phyloP scores from a whole-genome alignment of 805 yeast species.

The Wickerhamomyces bovis region DNA sequence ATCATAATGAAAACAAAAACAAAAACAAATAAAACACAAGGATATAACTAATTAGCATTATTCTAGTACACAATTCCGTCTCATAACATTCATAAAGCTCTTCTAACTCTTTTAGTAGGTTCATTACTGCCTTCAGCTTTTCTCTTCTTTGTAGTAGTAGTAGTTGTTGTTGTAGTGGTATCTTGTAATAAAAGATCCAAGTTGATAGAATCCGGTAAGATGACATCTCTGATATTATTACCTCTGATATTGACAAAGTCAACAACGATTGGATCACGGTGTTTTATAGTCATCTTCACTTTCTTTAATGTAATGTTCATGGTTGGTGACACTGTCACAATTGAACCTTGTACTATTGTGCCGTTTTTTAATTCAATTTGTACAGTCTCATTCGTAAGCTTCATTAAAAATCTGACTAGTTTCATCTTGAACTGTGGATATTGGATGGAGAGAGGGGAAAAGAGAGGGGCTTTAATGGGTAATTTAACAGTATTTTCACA shows the following conservation, averaged over 20 bases:
- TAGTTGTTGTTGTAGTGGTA: conserved; percentile 6
- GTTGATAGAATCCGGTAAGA: conserved; percentile 82
- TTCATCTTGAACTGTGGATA: conserved; percentile 40
- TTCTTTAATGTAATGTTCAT: conserved; percentile 84
- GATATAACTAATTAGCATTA: not conserved
- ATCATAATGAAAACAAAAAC: conserved; percentile 16
- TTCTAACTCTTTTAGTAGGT: conserved; percentile 27
- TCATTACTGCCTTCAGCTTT: conserved; percentile 13
- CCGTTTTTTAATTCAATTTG: conserved; percentile 92
- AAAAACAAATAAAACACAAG: not conserved
- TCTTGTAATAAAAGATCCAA: conserved; percentile 58
- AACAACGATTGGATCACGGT: conserved; percentile 61
- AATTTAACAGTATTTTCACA: no score
- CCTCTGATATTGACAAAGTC: conserved; percentile 86
- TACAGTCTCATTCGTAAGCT: conserved; percentile 77
- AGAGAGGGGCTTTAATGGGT: no score
- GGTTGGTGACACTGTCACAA: conserved; percentile 79
- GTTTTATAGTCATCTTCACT: conserved; percentile 69
- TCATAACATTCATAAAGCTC: conserved; percentile 22
- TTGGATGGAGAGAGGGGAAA: no score
- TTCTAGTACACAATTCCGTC: not conserved
- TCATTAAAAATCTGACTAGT: conserved; percentile 73
- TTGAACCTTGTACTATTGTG: conserved; percentile 75
- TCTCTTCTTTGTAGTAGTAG: conserved; percentile 16
- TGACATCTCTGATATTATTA: conserved; percentile 75